phyloP scores from a whole-genome alignment of 108 stramenopile species.

The Skeletonema marinoi region DNA sequence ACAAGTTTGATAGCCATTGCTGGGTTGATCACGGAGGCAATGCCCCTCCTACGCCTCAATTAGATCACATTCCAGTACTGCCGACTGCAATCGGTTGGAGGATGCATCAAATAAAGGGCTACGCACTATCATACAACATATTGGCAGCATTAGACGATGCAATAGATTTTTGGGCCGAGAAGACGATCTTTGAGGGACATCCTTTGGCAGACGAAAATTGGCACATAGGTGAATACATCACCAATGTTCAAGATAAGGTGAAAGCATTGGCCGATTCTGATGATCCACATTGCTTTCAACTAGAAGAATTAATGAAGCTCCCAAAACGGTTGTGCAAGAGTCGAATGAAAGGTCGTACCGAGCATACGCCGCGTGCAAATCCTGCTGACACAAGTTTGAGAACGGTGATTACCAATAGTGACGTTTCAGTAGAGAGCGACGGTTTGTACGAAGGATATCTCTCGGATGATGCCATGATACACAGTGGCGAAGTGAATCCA shows the following conservation, averaged over 20 bases:
- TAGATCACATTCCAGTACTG: conserved; percentile 58
- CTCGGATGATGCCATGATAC: conserved; percentile 56
- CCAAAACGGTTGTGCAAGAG: conserved; percentile 60
- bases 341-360: conserved; percentile 66
- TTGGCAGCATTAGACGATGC: conserved; percentile 66
- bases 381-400: conserved; percentile 56
- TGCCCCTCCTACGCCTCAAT: conserved; percentile 51
- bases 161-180: conserved; percentile 65
- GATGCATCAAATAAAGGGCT: conserved; percentile 72
- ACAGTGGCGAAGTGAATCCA: conserved; percentile 63
- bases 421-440: conserved; percentile 43
- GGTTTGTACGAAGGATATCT: conserved; percentile 67
- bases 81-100: conserved; percentile 64
- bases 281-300: conserved; percentile 41
- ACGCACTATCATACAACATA: conserved; percentile 61
- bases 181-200: conserved; percentile 74
- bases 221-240: conserved; percentile 53
- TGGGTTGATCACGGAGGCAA: conserved; percentile 70
- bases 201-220: conserved; percentile 80
- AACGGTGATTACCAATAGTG: conserved; percentile 44
- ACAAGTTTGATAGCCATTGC: conserved; percentile 62
- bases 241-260: conserved; percentile 44
- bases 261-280: conserved; percentile 11
- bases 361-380: conserved; percentile 79
- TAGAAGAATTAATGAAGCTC: conserved; percentile 24